Evolutionary conservation across 495 filamentous ascomycete species (phyloP).

Genomic region (Podospora didyma): DNA sequence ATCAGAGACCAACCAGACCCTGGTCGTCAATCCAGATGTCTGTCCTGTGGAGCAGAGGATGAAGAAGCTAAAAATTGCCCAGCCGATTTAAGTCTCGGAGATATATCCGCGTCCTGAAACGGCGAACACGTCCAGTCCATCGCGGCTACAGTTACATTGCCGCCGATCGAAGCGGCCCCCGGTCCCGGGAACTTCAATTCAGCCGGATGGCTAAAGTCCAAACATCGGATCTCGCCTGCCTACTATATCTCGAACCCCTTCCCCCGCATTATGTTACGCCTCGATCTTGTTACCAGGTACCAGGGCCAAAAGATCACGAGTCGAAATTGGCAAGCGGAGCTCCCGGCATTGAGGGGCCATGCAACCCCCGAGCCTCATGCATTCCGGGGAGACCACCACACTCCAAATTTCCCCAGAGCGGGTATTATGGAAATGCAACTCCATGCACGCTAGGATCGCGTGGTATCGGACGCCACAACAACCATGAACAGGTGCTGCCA

Average conservation of each 20-base stretch:
- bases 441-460: not conserved
- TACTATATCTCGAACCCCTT: not conserved
- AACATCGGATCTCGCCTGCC: constrained; percentile 9
- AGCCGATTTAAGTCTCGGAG: constrained; percentile 8
- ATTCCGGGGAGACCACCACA: not conserved
- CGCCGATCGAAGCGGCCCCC: not conserved
- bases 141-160: too few relatives aligned
- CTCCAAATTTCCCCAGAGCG: not conserved
- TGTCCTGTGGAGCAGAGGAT: too few relatives aligned
- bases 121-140: not conserved
- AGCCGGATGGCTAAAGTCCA: constrained; percentile 20
- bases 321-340: not conserved
- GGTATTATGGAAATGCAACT: not conserved
- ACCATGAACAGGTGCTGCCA: not conserved
- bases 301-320: not conserved
- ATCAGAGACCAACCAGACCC: too few relatives aligned
- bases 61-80: too few relatives aligned
- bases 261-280: constrained; percentile 2
- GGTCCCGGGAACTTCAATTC: constrained; percentile 7
- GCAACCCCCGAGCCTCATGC: not conserved
- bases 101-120: constrained; percentile 16
- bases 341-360: not conserved
- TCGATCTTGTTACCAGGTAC: not conserved
- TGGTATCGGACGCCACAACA: not conserved
- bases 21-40: too few relatives aligned